phyloP scores from a whole-genome alignment of 352 stramenopile species.

The Phytophthora sojae region DNA sequence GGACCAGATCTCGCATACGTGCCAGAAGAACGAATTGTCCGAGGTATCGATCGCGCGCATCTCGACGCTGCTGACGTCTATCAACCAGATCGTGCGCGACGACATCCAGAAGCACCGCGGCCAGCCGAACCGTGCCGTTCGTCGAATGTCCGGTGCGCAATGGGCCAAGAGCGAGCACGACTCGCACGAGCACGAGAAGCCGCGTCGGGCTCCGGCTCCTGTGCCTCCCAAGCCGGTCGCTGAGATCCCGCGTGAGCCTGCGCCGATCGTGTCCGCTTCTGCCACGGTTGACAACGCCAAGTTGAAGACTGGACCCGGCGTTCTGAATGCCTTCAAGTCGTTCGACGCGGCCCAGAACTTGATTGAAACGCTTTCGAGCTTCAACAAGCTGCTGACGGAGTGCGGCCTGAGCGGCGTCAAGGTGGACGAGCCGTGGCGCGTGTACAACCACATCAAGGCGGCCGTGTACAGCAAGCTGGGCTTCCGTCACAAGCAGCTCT shows the following conservation, averaged over 20 bases:
- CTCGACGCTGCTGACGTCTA: constrained; percentile 68
- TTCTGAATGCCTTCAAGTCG: constrained; percentile 65
- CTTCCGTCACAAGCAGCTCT: constrained; percentile 82
- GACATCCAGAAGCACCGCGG: constrained; percentile 60
- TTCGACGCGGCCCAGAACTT: constrained; percentile 77
- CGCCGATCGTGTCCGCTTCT: constrained; percentile 20
- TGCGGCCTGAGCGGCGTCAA: constrained; percentile 63
- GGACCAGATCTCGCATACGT: constrained; percentile 61
- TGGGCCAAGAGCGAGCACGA: constrained; percentile 41
- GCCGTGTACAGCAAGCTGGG: constrained; percentile 62
- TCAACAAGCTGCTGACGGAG: constrained; percentile 63
- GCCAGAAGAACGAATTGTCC: constrained; percentile 63
- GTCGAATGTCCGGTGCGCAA: constrained; percentile 48
- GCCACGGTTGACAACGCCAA: constrained; percentile 49
- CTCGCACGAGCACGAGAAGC: constrained; percentile 26
- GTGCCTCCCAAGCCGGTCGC: constrained; percentile 19
- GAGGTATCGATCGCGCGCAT: constrained; percentile 73
- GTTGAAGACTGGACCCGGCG: constrained; percentile 44
- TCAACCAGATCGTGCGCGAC: constrained; percentile 74
- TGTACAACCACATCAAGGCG: constrained; percentile 77
- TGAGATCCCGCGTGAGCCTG: constrained; percentile 31
- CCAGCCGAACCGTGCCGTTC: constrained; percentile 48
- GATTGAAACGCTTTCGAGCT: constrained; percentile 58
- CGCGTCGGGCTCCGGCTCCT: constrained; percentile 12
- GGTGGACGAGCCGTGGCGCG: constrained; percentile 56